Evolutionary conservation across 2,329 filamentous ascomycete genomes (phyloP).

Genomic region (Onygenales sp.): DNA sequence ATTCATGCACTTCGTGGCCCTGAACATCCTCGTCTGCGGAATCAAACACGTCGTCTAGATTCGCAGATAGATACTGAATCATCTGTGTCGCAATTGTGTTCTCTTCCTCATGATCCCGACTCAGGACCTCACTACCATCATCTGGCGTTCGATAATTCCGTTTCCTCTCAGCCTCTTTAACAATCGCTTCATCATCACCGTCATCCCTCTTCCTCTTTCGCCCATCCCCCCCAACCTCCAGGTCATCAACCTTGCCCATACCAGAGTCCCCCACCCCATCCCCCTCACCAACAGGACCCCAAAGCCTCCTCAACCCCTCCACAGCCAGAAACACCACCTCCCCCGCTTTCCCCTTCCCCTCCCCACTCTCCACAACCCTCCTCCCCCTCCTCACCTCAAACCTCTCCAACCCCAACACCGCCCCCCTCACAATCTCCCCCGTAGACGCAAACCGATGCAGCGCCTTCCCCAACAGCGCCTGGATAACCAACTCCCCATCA

Average conservation of each 20-base stretch:
- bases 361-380: constrained; percentile 9
- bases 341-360: not conserved
- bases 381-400: constrained; percentile 16
- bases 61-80: not conserved
- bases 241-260: not conserved
- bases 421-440: constrained; percentile 10
- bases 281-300: not conserved
- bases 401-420: constrained; percentile 13
- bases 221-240: not conserved
- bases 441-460: constrained; percentile 11
- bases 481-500: constrained; percentile 20
- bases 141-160: not conserved
- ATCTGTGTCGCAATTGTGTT: not conserved
- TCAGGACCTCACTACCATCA: not conserved
- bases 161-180: not conserved
- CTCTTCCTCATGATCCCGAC: not conserved
- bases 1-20: not conserved
- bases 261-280: not conserved
- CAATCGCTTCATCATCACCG: not conserved
- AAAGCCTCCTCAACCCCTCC: constrained; percentile 12
- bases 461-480: constrained; percentile 16
- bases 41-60: not conserved
- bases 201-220: constrained; percentile 1
- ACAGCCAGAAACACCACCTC: constrained; percentile 18
- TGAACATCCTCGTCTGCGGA: not conserved